These are phyloP conservation scores for Vachellia pachyceras DNA, from an alignment of 306 rosid species.

Conservation along the genomic window DNA sequence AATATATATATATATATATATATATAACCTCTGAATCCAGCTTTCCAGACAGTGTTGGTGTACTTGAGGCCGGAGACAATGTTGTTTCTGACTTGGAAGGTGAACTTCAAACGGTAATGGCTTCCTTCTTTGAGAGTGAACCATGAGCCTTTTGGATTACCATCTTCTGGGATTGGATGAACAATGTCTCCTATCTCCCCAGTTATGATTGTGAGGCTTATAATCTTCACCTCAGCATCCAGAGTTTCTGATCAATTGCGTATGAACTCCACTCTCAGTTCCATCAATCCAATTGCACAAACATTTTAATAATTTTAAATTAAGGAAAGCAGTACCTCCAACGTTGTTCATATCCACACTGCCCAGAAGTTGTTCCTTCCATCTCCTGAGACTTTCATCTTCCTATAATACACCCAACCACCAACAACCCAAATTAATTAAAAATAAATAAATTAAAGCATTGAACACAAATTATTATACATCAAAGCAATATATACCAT, in stretches of 20 bases:
- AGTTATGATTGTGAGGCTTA: background rate
- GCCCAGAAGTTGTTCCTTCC: slow-evolving; percentile 99
- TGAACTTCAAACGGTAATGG: slow-evolving; percentile 62
- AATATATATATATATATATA: too few species aligned
- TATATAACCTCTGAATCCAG: slow-evolving; percentile 64
- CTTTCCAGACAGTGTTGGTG: slow-evolving; percentile 80
- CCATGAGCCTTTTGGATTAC: background rate
- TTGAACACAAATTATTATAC: too few species aligned
- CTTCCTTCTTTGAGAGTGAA: slow-evolving; percentile 65
- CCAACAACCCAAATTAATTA: slow-evolving; percentile 29
- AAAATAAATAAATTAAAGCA: background rate
- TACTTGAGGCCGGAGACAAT: slow-evolving; percentile 87
- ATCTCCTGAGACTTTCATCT: slow-evolving; percentile 89
- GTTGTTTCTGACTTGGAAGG: slow-evolving; percentile 65
- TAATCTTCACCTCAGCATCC: background rate
- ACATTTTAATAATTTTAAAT: too few species aligned
- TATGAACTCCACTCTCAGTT: too few species aligned
- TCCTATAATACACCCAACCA: slow-evolving; percentile 67
- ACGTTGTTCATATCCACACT: slow-evolving; percentile 61
- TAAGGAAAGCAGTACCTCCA: background rate
- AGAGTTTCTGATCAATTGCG: background rate
- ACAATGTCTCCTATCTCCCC: background rate
- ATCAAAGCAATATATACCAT: too few species aligned
- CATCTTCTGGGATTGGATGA: background rate
- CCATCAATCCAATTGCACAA: background rate